phyloP scores from a whole-genome alignment of 768 basidiomycete genomes.

The Naematelia encephala region DNA sequence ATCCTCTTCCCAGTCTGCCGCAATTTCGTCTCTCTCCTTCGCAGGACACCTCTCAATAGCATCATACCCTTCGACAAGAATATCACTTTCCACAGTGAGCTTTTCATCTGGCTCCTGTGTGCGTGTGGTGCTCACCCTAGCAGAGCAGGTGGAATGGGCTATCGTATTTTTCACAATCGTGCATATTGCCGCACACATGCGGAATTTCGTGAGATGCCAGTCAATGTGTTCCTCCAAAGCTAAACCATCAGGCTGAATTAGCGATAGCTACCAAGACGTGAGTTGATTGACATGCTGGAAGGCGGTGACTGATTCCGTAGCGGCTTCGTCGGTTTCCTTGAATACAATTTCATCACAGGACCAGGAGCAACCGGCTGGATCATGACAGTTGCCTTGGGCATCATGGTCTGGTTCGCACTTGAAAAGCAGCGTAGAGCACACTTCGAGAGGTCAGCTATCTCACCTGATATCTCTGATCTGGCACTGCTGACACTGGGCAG shows the following conservation, averaged over 20 bases:
- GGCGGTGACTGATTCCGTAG: conserved; percentile 50
- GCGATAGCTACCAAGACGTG: conserved; percentile 53
- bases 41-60: conserved; percentile 67
- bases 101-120: not conserved
- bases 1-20: conserved; percentile 94
- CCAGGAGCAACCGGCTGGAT: conserved; percentile 80
- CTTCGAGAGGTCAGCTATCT: conserved; percentile 68
- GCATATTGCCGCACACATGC: conserved; percentile 72
- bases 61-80: conserved; percentile 73
- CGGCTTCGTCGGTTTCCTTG: conserved; percentile 67
- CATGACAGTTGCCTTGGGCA: conserved; percentile 65
- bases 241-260: conserved; percentile 71
- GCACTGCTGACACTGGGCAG: conserved; percentile 5
- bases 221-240: not conserved
- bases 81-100: conserved; percentile 64
- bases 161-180: conserved; percentile 73
- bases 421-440: conserved; percentile 73
- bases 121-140: conserved; percentile 41
- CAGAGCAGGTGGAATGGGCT: conserved; percentile 82
- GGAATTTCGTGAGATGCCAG: conserved; percentile 21
- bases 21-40: conserved; percentile 84
- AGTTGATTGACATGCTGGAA: conserved; percentile 1
- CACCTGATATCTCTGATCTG: not conserved
- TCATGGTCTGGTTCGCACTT: conserved; percentile 81
- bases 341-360: conserved; percentile 64